Conservation (phyloP, 345 rosid genomes). For the Lepidium sativum region DNA sequence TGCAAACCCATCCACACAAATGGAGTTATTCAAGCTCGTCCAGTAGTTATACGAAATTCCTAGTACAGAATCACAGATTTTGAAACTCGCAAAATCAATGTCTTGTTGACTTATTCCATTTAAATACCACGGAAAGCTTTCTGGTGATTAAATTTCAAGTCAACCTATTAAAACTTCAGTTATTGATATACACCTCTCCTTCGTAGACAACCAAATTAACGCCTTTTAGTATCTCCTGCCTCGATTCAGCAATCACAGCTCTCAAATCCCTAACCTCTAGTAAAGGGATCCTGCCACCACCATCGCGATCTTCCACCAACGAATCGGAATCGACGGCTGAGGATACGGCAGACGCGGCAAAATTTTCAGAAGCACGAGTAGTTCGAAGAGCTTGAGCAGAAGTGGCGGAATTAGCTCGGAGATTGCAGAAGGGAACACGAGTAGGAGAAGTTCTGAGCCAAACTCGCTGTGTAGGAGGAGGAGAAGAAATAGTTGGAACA, state of each 20-base stretch:
- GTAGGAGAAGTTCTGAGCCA: slow-evolving; percentile 11
- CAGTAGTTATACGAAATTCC: not conserved
- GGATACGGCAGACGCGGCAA: slow-evolving; percentile 1
- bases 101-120: not conserved
- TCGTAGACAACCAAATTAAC: slow-evolving; percentile 60
- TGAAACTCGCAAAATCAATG: not conserved
- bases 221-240: slow-evolving; percentile 81
- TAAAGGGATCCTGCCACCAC: slow-evolving; percentile 41
- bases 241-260: slow-evolving; percentile 69
- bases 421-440: slow-evolving; percentile 14
- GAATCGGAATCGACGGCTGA: slow-evolving; percentile 25
- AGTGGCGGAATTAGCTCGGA: slow-evolving; percentile 15
- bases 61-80: not conserved
- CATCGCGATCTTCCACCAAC: slow-evolving; percentile 16
- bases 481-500: slow-evolving; percentile 5
- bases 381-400: not conserved
- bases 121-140: not conserved
- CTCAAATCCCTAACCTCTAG: slow-evolving; percentile 75
- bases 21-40: not conserved
- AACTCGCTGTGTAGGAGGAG: slow-evolving; percentile 15
- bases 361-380: not conserved
- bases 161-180: not conserved
- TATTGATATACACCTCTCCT: slow-evolving; percentile 65
- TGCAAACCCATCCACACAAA: not conserved
- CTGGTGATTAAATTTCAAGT: not conserved